Conservation (phyloP, 148 eudicot species). For the Vaccinium corymbosum region DNA sequence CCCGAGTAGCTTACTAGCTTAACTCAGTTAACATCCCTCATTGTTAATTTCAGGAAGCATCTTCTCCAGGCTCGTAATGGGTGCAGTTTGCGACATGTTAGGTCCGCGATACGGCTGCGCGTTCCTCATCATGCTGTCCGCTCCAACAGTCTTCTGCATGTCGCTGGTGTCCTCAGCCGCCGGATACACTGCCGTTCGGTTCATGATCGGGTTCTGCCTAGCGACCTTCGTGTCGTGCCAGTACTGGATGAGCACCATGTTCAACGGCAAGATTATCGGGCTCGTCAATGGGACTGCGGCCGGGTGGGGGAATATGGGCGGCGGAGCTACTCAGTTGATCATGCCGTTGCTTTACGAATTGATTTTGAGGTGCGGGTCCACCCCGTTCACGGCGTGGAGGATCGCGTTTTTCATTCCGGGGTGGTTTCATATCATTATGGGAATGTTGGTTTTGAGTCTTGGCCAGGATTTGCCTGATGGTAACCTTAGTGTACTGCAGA, state of each 20-base stretch:
- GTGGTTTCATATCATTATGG: conserved; percentile 36
- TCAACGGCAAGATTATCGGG: conserved; percentile 41
- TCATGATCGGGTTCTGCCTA: conserved; percentile 53
- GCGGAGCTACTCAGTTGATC: conserved; percentile 44
- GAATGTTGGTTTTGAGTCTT: conserved; percentile 43
- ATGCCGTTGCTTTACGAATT: conserved; percentile 41
- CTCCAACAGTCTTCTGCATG: conserved; percentile 23
- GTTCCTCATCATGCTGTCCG: conserved; percentile 21
- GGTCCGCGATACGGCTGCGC: conserved; percentile 32
- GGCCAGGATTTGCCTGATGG: conserved; percentile 63
- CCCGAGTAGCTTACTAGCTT: background rate
- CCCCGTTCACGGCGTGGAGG: conserved; percentile 52
- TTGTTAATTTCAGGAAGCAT: conserved; percentile 14
- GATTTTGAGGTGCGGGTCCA: conserved; percentile 29
- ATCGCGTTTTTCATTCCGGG: conserved; percentile 54
- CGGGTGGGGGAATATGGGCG: conserved; percentile 62
- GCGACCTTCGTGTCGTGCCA: conserved; percentile 56
- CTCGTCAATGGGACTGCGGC: conserved; percentile 42
- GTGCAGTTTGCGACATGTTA: conserved; percentile 22
- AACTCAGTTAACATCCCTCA: background rate
- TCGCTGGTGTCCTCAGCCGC: conserved; percentile 16
- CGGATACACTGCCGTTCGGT: conserved; percentile 30
- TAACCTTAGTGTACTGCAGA: conserved; percentile 38
- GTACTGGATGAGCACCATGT: conserved; percentile 56
- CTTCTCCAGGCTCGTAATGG: conserved; percentile 28